These are phyloP conservation scores for Apiospora saccharicola DNA, from an alignment of 2,329 filamentous ascomycete genomes.

Conservation along the genomic window DNA sequence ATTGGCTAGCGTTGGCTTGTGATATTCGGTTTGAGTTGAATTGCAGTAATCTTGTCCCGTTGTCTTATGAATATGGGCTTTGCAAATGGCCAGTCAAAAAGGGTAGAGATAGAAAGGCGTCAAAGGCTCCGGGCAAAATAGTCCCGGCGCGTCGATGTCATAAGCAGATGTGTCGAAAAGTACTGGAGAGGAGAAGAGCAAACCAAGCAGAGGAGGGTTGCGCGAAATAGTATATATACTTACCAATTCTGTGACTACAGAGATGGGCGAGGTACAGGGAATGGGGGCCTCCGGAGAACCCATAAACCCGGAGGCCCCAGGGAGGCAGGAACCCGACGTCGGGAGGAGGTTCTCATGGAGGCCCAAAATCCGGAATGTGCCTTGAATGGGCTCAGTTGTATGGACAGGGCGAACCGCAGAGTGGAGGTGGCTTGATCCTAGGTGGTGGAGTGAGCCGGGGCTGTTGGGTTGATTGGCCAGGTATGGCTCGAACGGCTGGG, in stretches of 20 bases:
- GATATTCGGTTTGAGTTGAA: not conserved
- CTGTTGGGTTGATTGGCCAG: not conserved
- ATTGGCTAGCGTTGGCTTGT: not conserved
- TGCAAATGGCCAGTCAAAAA: not conserved
- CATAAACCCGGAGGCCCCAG: not conserved
- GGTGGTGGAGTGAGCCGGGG: not conserved
- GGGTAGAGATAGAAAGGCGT: not conserved
- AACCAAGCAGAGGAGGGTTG: not conserved
- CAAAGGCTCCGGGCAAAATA: too few species aligned
- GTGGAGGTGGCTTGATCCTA: not conserved
- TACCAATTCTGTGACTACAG: not conserved
- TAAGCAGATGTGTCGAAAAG: not conserved
- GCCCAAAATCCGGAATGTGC: not conserved
- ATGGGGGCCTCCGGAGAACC: not conserved
- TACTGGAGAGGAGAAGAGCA: not conserved
- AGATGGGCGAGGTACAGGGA: not conserved
- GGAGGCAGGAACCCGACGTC: not conserved
- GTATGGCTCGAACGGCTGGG: not conserved
- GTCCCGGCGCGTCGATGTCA: not conserved
- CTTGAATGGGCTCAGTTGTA: not conserved
- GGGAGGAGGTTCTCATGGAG: slow-evolving; percentile 4
- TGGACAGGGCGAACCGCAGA: not conserved
- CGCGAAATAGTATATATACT: not conserved
- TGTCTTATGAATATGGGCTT: not conserved
- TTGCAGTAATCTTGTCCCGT: not conserved